phyloP scores from a whole-genome alignment of 495 filamentous ascomycete species.

The Cryomyces minteri region DNA sequence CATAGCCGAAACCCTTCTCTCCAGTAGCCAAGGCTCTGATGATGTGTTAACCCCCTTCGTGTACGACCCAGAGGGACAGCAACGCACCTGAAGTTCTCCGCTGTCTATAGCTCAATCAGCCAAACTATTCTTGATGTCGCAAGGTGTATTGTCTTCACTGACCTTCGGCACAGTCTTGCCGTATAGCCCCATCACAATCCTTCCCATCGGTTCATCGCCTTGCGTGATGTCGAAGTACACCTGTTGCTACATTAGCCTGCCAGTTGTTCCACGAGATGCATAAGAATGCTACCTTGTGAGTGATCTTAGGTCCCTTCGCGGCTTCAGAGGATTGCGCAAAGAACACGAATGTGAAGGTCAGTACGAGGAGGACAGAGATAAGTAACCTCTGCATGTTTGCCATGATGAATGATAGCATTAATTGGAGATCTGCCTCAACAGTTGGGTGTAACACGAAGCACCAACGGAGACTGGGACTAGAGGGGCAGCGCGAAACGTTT shows the following conservation, averaged over 20 bases:
- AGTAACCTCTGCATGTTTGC: constrained; percentile 36
- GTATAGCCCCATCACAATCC: constrained; percentile 87
- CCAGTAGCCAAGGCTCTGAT: constrained; percentile 72
- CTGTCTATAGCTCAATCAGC: constrained; percentile 33
- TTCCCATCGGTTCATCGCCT: constrained; percentile 67
- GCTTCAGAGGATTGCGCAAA: constrained; percentile 53
- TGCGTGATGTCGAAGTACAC: constrained; percentile 92
- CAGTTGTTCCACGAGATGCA: neutral
- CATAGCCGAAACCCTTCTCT: constrained; percentile 92
- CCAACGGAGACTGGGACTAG: neutral
- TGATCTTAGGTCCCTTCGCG: constrained; percentile 88
- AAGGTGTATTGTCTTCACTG: constrained; percentile 1
- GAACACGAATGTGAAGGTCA: constrained; percentile 54
- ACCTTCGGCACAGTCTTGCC: constrained; percentile 95
- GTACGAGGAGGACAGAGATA: constrained; percentile 53
- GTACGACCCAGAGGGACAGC: too few species aligned
- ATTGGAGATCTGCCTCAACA: neutral
- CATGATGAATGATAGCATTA: constrained; percentile 21
- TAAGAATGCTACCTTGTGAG: constrained; percentile 46
- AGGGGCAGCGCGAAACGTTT: constrained; percentile 11
- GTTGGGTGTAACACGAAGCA: neutral
- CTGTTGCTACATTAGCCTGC: constrained; percentile 14
- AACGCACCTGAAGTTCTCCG: constrained; percentile 78
- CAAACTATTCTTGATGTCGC: neutral
- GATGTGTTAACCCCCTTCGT: neutral